Base-by-base conservation (phyloP, 2,329 filamentous ascomycete species). In the Graphium sp. region DNA sequence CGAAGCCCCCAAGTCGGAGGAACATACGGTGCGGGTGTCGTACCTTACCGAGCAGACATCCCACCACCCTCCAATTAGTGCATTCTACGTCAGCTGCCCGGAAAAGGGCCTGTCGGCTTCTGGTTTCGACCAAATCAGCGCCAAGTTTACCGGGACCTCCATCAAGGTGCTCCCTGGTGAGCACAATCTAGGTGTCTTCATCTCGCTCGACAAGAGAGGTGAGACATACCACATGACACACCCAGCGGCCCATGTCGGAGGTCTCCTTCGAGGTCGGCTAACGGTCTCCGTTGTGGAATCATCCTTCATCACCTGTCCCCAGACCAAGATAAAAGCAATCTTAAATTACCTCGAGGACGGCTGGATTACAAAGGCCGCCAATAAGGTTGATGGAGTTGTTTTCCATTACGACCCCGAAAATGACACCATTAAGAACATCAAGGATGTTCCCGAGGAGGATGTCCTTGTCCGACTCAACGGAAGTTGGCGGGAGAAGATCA, bases 21-120 rank as follows among this genome's bases (percentile, higher is more conserved):
- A 60, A 29, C 53, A 52, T 34, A 42, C 44, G n/a, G 66, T 93
- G 40, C 80, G 77, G 40, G 71, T 98, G 41, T 93, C 84, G 7
- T 98, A 92, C 49, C 64, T 98, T 35, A 95, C 89, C 16, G 89
- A 98, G 55, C 89, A 98, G 56, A 98, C 89, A 7, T 94, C 84
- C 6, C 89, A 98, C 45, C 89, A 98, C 53, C 89, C 89, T 19
- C 89, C 89, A 7, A 87, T 98, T 39, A 95, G 87, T 40, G 89
- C 89, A 10, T 98, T 92, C 53, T 87, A 81, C 50, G 75, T 94
- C 37, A 77, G 84, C 45, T 98, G 89, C 46, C 84, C 85, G 1
- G 80, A 91, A 40, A 85, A 83, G 47, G 89, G 87, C 17, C 67
- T 98, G 38, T 73, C 72, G 21, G 89, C 89, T 11, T 69, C 78